These are phyloP conservation scores for Botrytis aclada DNA, from an alignment of 2,329 filamentous ascomycete species.

Conservation along the genomic window DNA sequence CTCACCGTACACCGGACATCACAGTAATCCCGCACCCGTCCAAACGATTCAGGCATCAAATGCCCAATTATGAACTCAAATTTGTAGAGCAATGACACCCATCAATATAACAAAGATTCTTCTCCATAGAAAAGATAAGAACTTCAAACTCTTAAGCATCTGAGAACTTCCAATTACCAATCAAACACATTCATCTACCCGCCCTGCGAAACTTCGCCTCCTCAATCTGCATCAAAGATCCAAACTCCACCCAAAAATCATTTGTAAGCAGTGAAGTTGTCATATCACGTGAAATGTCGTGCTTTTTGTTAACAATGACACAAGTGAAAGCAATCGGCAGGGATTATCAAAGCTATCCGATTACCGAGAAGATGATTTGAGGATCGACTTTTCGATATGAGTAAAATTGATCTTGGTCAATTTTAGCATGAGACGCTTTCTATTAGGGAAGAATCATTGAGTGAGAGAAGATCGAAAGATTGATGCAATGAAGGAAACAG, in stretches of 20 bases:
- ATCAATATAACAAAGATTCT: not conserved
- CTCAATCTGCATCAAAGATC: not conserved
- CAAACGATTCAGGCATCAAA: not conserved
- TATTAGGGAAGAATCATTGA: not conserved
- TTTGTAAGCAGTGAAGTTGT: not conserved
- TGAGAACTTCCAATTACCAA: not conserved
- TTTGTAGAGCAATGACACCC: not conserved
- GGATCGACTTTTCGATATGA: not conserved
- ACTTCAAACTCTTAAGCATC: not conserved
- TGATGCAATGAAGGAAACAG: not conserved
- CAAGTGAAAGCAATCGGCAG: not conserved
- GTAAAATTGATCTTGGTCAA: not conserved
- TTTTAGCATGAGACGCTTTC: not conserved
- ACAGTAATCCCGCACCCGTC: not conserved
- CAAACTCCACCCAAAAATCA: not conserved
- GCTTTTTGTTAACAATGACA: conserved; percentile 5
- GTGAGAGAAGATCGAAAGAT: not conserved
- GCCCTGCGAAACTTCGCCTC: not conserved
- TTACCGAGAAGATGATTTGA: conserved; percentile 3
- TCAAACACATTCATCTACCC: not conserved
- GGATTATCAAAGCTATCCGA: not conserved
- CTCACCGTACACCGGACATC: not conserved
- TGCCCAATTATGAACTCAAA: not conserved
- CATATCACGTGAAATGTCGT: conserved; percentile 17
- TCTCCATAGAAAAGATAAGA: not conserved